Base-by-base conservation (phyloP, 129 eudicot genomes). In the Ambrosia trifida region DNA sequence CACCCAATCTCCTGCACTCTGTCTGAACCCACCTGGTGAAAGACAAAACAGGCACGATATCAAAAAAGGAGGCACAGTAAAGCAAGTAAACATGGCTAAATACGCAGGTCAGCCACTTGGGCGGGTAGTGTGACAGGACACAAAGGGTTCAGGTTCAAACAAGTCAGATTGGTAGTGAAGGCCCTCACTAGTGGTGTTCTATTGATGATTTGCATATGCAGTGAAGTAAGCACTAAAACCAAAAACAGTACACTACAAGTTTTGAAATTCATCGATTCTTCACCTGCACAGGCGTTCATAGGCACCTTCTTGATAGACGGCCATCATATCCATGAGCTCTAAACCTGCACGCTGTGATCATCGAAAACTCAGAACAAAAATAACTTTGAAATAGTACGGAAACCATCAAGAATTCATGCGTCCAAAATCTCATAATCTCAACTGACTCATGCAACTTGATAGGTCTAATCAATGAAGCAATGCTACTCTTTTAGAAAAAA, bases 251-350 rank as follows among this genome's bases (percentile, higher is more conserved):
- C 32, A 38, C 58, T 53, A 54, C 41, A 71, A 51, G 47, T 59
- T 36, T 18, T 6, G 51, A 62, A 45, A 44, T 20, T 61, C 18
- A 64, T 51, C 18, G 19, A 47, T 14, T 30, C 18, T 45, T 87
- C 77, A 93, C 98, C 98, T 94, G 93, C 98, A 94, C 44, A 90
- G 70, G 47, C 98, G 97, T 70, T 94, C 97, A 83, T 94, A 90
- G 30, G 98, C 97, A 62, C 98, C 98, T 80, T 94, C 98, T 83
- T 94, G 98, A 82, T 94, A 87, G 77, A 89, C 95, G 70, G 97
- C 97, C 98, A 94, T 94, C 98, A 94, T 89, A 83, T 94, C 98
- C 98, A 94, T 94, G 72, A 94, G 90, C 79, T 94, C 98, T 78
- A 94, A 69, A 74, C 98, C 98, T 78, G 98, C 98, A 54, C 98